Percentiles rank a stretch among this genome's conserved stretches.
Conservation (phyloP, 352 stramenopile species). For the Globisporangium barbulae region DNA sequence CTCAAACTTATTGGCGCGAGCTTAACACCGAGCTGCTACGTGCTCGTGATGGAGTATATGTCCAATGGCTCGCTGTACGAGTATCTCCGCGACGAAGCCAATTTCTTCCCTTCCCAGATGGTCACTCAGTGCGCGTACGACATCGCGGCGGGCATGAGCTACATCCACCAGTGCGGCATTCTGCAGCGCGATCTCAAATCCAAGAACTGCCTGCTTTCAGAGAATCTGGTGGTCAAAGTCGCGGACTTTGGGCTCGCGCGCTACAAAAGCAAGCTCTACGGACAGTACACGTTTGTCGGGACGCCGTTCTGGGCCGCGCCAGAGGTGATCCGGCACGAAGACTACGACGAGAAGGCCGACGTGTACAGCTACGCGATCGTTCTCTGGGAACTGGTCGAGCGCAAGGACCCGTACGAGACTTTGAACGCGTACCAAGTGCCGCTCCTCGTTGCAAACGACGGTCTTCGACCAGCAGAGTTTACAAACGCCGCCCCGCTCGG, state of each 20-base stretch:
- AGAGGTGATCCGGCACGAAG: constrained; percentile 73
- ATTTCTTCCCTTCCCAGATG: constrained; percentile 67
- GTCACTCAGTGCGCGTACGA: constrained; percentile 59
- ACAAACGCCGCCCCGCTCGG: constrained; percentile 43
- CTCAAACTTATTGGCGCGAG: constrained; percentile 75
- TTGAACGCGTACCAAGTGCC: constrained; percentile 80
- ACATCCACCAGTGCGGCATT: constrained; percentile 53
- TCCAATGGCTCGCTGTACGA: constrained; percentile 82
- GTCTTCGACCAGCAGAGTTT: constrained; percentile 51
- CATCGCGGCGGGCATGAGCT: constrained; percentile 60
- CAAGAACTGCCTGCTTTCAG: constrained; percentile 73
- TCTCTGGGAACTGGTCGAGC: constrained; percentile 72
- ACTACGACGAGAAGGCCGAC: constrained; percentile 73
- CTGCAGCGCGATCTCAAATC: constrained; percentile 78
- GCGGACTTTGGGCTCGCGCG: constrained; percentile 71
- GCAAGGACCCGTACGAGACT: constrained; percentile 65
- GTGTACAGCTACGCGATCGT: constrained; percentile 79
- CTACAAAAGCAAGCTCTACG: constrained; percentile 39
- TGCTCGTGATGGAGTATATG: constrained; percentile 87
- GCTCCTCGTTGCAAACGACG: constrained; percentile 65
- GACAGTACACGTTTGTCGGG: constrained; percentile 69
- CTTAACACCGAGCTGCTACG: constrained; percentile 72
- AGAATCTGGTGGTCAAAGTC: constrained; percentile 77
- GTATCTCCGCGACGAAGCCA: constrained; percentile 67
- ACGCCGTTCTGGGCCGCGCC: constrained; percentile 78